A percentile compares a stretch with the other conserved stretches of the same genome.
phyloP scores from a whole-genome alignment of 257 asterid genomes.

The Solanum ossicruentum region DNA sequence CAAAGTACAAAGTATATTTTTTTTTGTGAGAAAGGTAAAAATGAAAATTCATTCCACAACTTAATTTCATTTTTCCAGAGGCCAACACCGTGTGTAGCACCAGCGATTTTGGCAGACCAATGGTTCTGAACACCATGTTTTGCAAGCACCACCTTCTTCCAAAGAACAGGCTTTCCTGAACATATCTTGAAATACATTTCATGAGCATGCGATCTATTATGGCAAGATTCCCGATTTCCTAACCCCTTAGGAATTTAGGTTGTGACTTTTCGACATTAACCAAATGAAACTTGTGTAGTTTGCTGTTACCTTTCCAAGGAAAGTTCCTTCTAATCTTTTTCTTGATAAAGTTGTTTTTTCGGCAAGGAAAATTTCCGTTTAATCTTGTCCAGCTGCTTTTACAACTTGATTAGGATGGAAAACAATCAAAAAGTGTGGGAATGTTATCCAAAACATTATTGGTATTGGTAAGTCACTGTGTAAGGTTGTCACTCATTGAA shows the following conservation, averaged over 20 bases:
- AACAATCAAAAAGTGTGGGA: neutral
- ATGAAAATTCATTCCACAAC: neutral
- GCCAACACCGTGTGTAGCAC: neutral
- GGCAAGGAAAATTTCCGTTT: neutral
- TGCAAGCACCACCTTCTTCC: neutral
- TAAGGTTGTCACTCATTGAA: neutral
- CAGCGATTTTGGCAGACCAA: neutral
- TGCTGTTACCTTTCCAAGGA: neutral
- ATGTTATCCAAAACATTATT: neutral
- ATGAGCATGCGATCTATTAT: neutral
- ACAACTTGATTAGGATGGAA: neutral
- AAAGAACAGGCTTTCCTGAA: neutral
- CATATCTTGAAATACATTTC: neutral
- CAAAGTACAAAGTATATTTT: neutral
- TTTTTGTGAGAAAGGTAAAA: neutral
- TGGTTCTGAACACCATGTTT: neutral
- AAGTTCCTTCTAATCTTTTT: neutral
- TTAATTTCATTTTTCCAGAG: neutral
- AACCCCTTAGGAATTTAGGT: neutral
- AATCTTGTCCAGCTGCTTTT: neutral
- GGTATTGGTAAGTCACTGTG: neutral
- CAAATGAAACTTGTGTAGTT: neutral
- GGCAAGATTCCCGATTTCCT: neutral
- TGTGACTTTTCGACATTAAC: neutral
- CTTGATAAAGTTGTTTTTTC: too few relatives aligned